Base-by-base conservation (phyloP, 371 early-diverging fungal genomes). In the Actinomortierella wolfii region DNA sequence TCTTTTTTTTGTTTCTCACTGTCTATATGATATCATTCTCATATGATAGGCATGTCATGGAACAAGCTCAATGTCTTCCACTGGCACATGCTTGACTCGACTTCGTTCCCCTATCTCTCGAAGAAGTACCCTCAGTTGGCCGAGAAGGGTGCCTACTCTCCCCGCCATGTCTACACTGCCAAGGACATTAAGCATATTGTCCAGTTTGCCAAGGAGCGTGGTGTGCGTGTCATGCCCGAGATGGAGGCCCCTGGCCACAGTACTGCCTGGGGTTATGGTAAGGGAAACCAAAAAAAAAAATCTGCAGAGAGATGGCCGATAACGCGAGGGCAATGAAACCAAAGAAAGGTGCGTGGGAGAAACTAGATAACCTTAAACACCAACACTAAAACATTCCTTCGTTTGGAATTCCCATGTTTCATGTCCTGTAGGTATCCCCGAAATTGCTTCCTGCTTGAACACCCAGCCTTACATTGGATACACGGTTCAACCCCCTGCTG, bases 21-120 rank as follows among this genome's bases (percentile, higher is more conserved):
- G n/a, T n/a, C n/a, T n/a, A n/a, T n/a, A n/a, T n/a, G n/a, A n/a
- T n/a, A n/a, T n/a, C n/a, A n/a, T n/a, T n/a, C n/a, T n/a, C n/a
- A n/a, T n/a, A 76, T 59, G 8, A 76, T 67, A 55, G 92, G 88
- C 46, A 81, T 92, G 79, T 76, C 89, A 39, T 89, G 81, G 76
- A 89, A 86, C 83, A 92, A 92, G 78, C 76, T 92, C 74, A 92
- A 92, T 57, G 87, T 89, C 8, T 79, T 93, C 67, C 93, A 93
- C 73, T 92, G 91, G 91, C 93, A 93, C 59, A 82, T 89, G n/a
- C 83, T 87, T 0, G 93, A 93, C 59, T 79, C 90, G 44, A 91
- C 90, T 49, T 82, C 89, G 15, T 92, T 89, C 86, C 90, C 91
- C 0, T 81, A 85, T 60, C 77, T 78, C 60, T 76, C 80, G 17